These are phyloP conservation scores for Phoma sp. DNA, from an alignment of 2,329 filamentous ascomycete species.

Conservation along the genomic window DNA sequence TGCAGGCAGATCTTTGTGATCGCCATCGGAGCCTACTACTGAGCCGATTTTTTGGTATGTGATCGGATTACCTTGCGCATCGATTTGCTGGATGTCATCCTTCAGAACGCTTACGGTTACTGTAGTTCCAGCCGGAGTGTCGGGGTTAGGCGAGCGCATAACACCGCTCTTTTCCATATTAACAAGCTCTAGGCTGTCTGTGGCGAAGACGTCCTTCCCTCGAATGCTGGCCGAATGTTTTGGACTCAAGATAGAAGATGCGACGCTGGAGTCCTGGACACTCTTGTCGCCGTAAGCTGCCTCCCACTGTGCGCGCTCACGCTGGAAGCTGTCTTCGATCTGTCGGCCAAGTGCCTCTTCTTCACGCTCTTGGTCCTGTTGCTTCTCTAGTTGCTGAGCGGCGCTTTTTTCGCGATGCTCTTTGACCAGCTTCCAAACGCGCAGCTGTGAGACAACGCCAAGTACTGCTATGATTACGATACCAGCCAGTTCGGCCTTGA, in stretches of 20 bases:
- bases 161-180: constrained; percentile 57
- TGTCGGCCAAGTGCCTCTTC: constrained; percentile 74
- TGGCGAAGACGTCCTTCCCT: constrained; percentile 48
- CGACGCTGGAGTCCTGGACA: constrained; percentile 59
- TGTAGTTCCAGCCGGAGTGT: constrained; percentile 47
- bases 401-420: constrained; percentile 57
- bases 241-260: constrained; percentile 45
- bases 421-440: constrained; percentile 81
- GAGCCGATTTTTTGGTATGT: constrained; percentile 4
- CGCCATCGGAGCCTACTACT: background rate
- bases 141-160: constrained; percentile 43
- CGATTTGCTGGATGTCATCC: constrained; percentile 55
- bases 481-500: constrained; percentile 81
- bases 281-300: constrained; percentile 71
- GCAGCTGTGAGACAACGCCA: constrained; percentile 83
- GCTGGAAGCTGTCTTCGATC: constrained; percentile 66
- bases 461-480: constrained; percentile 76
- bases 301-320: constrained; percentile 77
- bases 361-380: constrained; percentile 66
- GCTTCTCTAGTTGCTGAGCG: constrained; percentile 56
- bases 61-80: constrained; percentile 39
- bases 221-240: constrained; percentile 44
- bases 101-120: constrained; percentile 62
- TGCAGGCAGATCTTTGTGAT: constrained; percentile 7
- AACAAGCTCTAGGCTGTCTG: constrained; percentile 62